Evolutionary conservation across 352 stramenopile species (phyloP).

Genomic region (Phytophthora macrochlamydospora): DNA sequence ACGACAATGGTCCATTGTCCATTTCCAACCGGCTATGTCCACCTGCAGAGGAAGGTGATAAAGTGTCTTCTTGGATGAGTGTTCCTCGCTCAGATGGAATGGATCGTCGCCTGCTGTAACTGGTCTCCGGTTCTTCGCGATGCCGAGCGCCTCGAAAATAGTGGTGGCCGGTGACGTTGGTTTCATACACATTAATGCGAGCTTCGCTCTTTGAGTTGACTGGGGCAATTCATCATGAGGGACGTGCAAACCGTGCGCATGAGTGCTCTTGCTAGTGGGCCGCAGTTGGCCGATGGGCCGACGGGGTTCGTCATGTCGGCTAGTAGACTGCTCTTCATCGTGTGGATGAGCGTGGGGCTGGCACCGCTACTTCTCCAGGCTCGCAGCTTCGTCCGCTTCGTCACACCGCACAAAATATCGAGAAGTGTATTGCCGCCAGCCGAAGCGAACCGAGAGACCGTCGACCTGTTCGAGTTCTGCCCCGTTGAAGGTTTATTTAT

Average conservation of each 20-base stretch:
- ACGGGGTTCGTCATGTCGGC: constrained; percentile 9
- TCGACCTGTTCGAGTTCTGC: constrained; percentile 21
- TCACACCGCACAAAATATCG: constrained; percentile 40
- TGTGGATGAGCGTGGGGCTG: constrained; percentile 32
- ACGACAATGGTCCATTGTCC: too few species aligned
- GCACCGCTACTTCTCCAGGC: constrained; percentile 41
- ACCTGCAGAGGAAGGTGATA: too few species aligned
- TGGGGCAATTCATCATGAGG: too few species aligned
- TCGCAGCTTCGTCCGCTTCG: constrained; percentile 32
- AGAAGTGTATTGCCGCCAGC: constrained; percentile 9
- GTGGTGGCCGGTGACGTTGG: constrained; percentile 11
- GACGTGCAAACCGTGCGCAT: constrained; percentile 4
- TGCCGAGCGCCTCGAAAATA: constrained; percentile 11
- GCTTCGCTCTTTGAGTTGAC: too few species aligned
- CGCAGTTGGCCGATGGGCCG: constrained; percentile 6
- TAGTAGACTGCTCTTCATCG: constrained; percentile 18
- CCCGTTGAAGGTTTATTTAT: constrained; percentile 32
- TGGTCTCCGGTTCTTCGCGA: constrained; percentile 10
- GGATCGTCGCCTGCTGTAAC: too few species aligned
- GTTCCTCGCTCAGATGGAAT: too few species aligned
- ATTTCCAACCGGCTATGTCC: too few species aligned
- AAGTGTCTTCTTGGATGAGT: too few species aligned
- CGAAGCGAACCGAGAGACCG: not conserved
- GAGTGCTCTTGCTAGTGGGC: constrained; percentile 21
- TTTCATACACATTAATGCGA: constrained; percentile 8